Conservation (phyloP, 768 basidiomycete genomes). For the Russula vinacea region DNA sequence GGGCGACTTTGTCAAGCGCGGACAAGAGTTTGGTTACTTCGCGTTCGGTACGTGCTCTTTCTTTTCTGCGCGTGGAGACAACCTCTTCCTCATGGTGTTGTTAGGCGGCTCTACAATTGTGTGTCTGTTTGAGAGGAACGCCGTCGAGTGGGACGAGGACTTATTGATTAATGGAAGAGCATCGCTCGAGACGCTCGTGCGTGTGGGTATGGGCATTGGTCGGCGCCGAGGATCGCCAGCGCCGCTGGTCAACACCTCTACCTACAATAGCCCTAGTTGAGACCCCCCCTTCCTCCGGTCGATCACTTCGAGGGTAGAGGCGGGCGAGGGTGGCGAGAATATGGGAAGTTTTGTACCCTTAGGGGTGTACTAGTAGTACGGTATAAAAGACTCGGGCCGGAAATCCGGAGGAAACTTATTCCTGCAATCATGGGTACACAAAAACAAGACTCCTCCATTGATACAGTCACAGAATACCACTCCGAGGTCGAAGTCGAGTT, state of each 20-base stretch:
- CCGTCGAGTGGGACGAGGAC: constrained; percentile 89
- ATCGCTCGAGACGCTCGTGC: constrained; percentile 85
- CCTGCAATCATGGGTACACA: background rate
- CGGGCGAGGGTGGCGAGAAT: background rate
- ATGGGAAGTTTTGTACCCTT: background rate
- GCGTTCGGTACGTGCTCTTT: constrained; percentile 69
- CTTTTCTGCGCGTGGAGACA: background rate
- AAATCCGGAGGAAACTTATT: background rate
- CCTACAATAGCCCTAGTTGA: background rate
- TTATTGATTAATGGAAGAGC: constrained; percentile 78
- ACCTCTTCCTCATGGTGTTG: constrained; percentile 2
- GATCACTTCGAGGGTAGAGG: background rate
- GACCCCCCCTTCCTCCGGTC: background rate
- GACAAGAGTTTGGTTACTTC: constrained; percentile 92
- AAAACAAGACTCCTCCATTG: background rate
- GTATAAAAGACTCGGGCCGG: background rate
- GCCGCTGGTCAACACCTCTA: background rate
- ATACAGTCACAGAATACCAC: background rate
- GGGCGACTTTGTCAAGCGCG: constrained; percentile 74
- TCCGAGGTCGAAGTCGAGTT: background rate
- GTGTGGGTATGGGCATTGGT: constrained; percentile 86
- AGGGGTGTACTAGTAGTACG: background rate
- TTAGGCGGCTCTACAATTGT: constrained; percentile 91
- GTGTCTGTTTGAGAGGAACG: constrained; percentile 80
- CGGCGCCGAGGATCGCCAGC: constrained; percentile 31